Evolutionary conservation across 2,329 filamentous ascomycete species (phyloP).

Genomic region (Epichloe hybrida): DNA sequence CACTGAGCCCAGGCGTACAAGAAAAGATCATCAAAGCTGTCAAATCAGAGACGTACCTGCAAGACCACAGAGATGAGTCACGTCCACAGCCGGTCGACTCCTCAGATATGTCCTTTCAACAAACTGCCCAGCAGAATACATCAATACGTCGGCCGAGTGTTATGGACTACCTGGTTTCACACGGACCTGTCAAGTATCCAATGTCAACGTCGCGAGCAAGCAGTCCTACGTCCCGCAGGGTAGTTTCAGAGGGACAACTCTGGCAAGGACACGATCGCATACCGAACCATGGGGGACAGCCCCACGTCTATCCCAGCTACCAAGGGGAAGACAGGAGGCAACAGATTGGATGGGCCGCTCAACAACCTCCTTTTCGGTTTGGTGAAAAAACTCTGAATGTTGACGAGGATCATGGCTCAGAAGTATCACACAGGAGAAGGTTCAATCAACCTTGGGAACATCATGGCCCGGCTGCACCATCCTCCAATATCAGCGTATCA

Average conservation of each 20-base stretch:
- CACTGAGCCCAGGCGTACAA: background rate
- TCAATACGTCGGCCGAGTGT: constrained; percentile 8
- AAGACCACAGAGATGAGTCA: background rate
- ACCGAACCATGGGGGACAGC: background rate
- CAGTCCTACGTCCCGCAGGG: constrained; percentile 1
- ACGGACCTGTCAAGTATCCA: constrained; percentile 4
- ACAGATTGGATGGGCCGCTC: constrained; percentile 1
- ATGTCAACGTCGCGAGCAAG: constrained; percentile 1
- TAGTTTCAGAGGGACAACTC: background rate
- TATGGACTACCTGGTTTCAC: constrained; percentile 9
- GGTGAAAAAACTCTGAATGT: background rate
- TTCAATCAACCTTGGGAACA: constrained; percentile 1
- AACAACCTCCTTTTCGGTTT: background rate
- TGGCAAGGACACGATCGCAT: background rate
- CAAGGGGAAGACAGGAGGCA: background rate
- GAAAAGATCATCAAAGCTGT: background rate
- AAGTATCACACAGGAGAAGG: background rate
- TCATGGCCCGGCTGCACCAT: background rate
- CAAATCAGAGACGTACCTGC: background rate
- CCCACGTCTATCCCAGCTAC: background rate
- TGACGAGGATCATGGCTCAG: background rate
- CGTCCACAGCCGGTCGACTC: constrained; percentile 2
- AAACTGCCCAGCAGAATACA: background rate
- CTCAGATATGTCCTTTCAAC: constrained; percentile 4
- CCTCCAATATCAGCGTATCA: constrained; percentile 1